These are phyloP conservation scores for Phytopythium vexans DNA, from an alignment of 352 stramenopile species.

Conservation along the genomic window DNA sequence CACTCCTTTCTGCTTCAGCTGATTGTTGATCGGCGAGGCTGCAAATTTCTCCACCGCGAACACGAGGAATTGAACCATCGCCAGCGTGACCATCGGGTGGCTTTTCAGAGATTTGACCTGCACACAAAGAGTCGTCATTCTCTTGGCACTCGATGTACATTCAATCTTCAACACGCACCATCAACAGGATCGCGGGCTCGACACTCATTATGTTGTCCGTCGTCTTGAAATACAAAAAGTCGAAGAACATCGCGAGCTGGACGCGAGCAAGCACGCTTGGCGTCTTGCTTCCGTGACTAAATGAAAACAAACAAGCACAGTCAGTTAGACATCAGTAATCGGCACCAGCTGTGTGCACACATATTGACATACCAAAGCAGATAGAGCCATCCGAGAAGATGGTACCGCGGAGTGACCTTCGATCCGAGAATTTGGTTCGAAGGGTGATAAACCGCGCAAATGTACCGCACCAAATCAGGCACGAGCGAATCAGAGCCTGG, in stretches of 20 bases:
- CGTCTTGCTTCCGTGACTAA: conserved; percentile 59
- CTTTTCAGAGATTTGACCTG: conserved; percentile 86
- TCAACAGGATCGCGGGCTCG: conserved; percentile 78
- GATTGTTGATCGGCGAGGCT: conserved; percentile 63
- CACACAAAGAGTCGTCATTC: too few relatives aligned
- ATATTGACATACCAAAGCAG: conserved; percentile 55
- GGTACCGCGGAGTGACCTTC: conserved; percentile 84
- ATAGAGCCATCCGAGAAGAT: conserved; percentile 86
- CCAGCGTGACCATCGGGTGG: conserved; percentile 75
- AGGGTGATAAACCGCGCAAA: conserved; percentile 81
- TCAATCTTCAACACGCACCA: conserved; percentile 34
- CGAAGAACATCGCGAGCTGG: conserved; percentile 86
- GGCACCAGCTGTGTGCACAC: neutral
- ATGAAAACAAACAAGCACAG: neutral
- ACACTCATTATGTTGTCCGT: conserved; percentile 83
- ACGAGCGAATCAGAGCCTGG: conserved; percentile 69
- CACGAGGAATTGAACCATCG: conserved; percentile 84
- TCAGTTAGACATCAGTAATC: conserved; percentile 4
- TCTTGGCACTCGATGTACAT: too few relatives aligned
- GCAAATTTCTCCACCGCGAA: conserved; percentile 86
- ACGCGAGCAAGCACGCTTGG: conserved; percentile 65
- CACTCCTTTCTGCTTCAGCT: conserved; percentile 81
- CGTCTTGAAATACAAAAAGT: conserved; percentile 83
- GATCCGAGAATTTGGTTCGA: conserved; percentile 78
- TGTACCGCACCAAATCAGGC: conserved; percentile 78